Base-by-base conservation (phyloP, 2,329 filamentous ascomycete genomes). In the Coniochaeta sp. region DNA sequence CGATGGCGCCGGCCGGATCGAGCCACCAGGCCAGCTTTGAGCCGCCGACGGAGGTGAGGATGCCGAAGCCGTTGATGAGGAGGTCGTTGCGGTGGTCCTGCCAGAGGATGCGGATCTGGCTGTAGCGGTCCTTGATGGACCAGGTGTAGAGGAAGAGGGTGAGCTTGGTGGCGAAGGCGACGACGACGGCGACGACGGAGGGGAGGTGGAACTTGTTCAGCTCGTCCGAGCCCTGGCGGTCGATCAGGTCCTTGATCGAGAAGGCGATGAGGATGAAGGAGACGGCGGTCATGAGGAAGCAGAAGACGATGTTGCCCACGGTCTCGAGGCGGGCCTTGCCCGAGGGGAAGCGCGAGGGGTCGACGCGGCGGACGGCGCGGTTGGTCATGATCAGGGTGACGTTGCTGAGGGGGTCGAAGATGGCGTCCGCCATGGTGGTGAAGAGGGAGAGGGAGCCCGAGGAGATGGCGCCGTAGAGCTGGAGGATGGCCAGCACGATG, bases 61-160 rank as follows among this genome's bases (percentile, higher is more conserved):
- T 87, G 84, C 89, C 92, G 67, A 96, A 91, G 59, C 91, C 91
- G 73, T 98, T 99, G 81, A 99, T 91, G 68, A 96, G 81, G n/a
- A 99, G 80, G 71, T 99, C 95, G 71, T 99, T 99, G 63, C 95
- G 88, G 77, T 99, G 95, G 70, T 98, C 93, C 73, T 96, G 90
- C 93, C 92, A 97, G 16, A 98, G 79, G 71, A 97, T 97, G 61
- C 89, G 85, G 64, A 97, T 86, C 73, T 97, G 93, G 62, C 87
- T 91, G 78, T 98, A 96, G 68, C 91, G 90, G 77, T 97, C 88
- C 66, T 93, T 88, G 68, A 98, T 76, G 5, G 90, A 86, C 86
- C 89, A 98, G 77, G 95, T 98, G 78, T 97, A 98, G 28, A 96
- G 67, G 73, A 97, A 98, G 0, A 98, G 81, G 6, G 68, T 69